Evolutionary conservation across 2,329 filamentous ascomycete genomes (phyloP), one percentile per base, ranked within the genome.

Genomic region (Diaporthe ampelina): DNA sequence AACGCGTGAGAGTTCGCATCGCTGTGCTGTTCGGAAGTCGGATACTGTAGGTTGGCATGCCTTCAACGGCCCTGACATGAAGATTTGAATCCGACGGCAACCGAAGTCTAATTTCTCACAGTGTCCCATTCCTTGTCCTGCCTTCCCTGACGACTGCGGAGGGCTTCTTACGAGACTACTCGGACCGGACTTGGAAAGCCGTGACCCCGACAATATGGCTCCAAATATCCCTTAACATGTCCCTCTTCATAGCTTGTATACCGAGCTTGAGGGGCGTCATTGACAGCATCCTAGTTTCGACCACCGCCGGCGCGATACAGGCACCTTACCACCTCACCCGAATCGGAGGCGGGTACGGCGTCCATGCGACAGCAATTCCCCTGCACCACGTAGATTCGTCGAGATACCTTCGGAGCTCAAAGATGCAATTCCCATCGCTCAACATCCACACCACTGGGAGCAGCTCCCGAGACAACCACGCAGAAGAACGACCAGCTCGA

Each of bases 21-120:
- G 57, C 32, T 4, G 57, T 40, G 35, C 57, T 59, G 21, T 59
- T 40, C 21, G 57, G 57, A 40, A 59, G 57, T 40, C 32, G 57
- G 35, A 59, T 59, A 24, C 4, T 59, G 57, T 59, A 40, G 7
- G 35, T 37, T 37, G 11, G 17, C 5, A 4, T 19, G 15, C 8
- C 15, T 32, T 19, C 9, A 4, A 43, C 15, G 13, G 40, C 40
- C 21, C 13, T 17, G 32, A 13, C 21, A 40, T 15, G 21, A 10
- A 24, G 5, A 8, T 35, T 5, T 35, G 11, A 2, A 7, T n/a
- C 21, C 8, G 19, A 24, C 6, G 6, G 11, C 11, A 40, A 17
- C 4, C 21, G 15, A 40, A 10, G 15, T n/a, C 29, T 32, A 19
- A 21, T 13, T 1, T 11, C 2, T 40, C n/a, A 17, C 35, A 59